Conservation (phyloP, 2,329 filamentous ascomycete genomes). For the Talaromyces sp. region DNA sequence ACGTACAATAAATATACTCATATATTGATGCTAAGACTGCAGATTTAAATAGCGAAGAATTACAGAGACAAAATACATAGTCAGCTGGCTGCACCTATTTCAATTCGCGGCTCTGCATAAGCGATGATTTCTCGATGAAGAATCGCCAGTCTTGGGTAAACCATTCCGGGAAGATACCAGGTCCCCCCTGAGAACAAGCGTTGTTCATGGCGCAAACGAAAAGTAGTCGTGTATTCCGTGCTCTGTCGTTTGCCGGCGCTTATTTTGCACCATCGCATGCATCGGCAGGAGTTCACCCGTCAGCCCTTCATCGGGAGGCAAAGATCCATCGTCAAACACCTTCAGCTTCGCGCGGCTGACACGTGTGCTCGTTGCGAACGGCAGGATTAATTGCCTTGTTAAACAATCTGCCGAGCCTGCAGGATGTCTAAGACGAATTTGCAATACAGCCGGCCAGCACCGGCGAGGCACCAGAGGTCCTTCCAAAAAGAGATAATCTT, state of each 20-base stretch:
- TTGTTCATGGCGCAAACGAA: background rate
- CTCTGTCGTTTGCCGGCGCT: background rate
- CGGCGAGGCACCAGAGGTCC: background rate
- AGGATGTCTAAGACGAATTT: background rate
- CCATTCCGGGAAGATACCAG: too few relatives aligned
- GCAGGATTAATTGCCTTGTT: background rate
- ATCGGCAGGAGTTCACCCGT: background rate
- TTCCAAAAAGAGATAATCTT: background rate
- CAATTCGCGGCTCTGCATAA: too few relatives aligned
- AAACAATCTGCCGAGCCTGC: background rate
- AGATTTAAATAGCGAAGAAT: too few relatives aligned
- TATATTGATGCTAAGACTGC: too few relatives aligned
- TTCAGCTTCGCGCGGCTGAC: background rate
- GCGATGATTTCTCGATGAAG: too few relatives aligned
- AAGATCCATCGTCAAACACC: background rate
- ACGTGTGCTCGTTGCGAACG: too few relatives aligned
- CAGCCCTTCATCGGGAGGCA: background rate
- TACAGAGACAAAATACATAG: too few relatives aligned
- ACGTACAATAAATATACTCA: too few relatives aligned
- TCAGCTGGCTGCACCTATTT: too few relatives aligned
- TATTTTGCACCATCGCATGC: background rate
- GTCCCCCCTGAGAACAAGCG: background rate
- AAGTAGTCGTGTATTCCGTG: background rate
- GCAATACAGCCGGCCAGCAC: background rate
- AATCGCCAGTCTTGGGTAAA: too few relatives aligned